Conservation (phyloP, 768 basidiomycete genomes). For the Grammothele lineata region DNA sequence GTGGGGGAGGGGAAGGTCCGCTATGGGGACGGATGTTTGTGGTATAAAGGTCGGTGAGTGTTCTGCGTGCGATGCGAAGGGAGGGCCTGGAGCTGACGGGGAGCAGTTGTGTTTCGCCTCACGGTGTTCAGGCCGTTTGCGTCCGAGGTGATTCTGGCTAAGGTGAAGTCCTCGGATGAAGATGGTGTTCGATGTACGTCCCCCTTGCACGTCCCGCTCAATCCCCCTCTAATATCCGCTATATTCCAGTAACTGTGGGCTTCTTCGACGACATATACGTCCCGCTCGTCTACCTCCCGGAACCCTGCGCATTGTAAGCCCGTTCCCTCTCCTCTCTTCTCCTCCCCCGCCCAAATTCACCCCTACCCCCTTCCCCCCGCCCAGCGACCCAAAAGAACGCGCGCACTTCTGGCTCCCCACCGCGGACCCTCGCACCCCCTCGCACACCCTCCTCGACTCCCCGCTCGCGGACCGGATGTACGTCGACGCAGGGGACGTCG, state of each 20-base stretch:
- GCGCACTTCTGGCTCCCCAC: constrained; percentile 81
- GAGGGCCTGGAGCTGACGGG: no score
- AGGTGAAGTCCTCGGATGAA: constrained; percentile 82
- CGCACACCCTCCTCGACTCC: constrained; percentile 68
- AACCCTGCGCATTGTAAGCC: constrained; percentile 73
- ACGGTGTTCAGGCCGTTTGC: constrained; percentile 90
- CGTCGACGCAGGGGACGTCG: constrained; percentile 69
- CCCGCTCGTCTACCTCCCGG: constrained; percentile 73
- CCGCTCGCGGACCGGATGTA: constrained; percentile 68
- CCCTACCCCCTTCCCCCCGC: not conserved
- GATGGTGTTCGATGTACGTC: constrained; percentile 78
- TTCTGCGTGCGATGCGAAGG: no score
- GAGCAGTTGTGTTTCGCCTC: constrained; percentile 88
- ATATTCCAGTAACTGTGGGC: constrained; percentile 64
- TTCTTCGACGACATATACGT: constrained; percentile 96
- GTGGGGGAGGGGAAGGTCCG: constrained; percentile 90
- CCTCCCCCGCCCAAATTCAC: not conserved
- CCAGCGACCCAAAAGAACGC: constrained; percentile 77
- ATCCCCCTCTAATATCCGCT: not conserved
- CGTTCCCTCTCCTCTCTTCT: not conserved
- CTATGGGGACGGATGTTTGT: constrained; percentile 92
- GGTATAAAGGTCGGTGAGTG: constrained; percentile 76
- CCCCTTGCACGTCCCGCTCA: not conserved
- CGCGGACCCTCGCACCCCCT: constrained; percentile 40
- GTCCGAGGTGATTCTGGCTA: constrained; percentile 86